These are phyloP conservation scores for Pseudocercospora ulei DNA, from an alignment of 2,329 filamentous ascomycete species.

Conservation along the genomic window DNA sequence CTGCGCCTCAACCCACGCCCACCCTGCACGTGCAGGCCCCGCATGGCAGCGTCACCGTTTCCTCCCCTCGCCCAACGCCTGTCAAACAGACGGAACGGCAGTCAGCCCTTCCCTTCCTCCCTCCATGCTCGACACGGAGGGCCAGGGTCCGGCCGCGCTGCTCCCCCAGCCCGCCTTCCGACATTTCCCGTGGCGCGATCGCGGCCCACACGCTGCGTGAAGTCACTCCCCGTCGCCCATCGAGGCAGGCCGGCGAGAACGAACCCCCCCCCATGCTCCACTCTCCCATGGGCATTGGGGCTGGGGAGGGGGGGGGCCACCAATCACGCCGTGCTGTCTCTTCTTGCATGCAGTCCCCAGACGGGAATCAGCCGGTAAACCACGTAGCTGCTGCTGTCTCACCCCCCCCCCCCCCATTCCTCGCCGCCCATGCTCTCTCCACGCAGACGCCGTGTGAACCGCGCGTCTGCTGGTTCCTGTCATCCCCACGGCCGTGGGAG, in stretches of 20 bases:
- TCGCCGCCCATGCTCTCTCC: slow-evolving; percentile 7
- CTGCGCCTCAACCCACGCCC: slow-evolving; percentile 1
- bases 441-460: not conserved
- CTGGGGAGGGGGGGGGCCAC: too few relatives aligned
- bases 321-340: too few relatives aligned
- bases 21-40: slow-evolving; percentile 4
- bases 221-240: too few relatives aligned
- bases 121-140: slow-evolving; percentile 6
- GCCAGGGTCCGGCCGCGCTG: slow-evolving; percentile 4
- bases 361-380: too few relatives aligned
- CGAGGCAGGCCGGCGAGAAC: too few relatives aligned
- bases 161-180: slow-evolving; percentile 3
- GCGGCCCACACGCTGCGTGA: too few relatives aligned
- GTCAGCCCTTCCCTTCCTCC: slow-evolving; percentile 14
- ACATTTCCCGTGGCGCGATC: slow-evolving; percentile 5
- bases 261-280: too few relatives aligned
- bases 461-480: too few relatives aligned
- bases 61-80: slow-evolving; percentile 13
- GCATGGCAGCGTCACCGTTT: slow-evolving; percentile 7
- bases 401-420: too few relatives aligned
- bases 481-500: slow-evolving; percentile 1
- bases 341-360: too few relatives aligned
- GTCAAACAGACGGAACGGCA: slow-evolving; percentile 14
- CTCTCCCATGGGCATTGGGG: too few relatives aligned
- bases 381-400: too few relatives aligned